Percentiles rank a stretch among this genome's conserved stretches.
These are phyloP conservation scores for Cucumis sativus DNA, from an alignment of 306 rosid genomes.

Conservation along the genomic window DNA sequence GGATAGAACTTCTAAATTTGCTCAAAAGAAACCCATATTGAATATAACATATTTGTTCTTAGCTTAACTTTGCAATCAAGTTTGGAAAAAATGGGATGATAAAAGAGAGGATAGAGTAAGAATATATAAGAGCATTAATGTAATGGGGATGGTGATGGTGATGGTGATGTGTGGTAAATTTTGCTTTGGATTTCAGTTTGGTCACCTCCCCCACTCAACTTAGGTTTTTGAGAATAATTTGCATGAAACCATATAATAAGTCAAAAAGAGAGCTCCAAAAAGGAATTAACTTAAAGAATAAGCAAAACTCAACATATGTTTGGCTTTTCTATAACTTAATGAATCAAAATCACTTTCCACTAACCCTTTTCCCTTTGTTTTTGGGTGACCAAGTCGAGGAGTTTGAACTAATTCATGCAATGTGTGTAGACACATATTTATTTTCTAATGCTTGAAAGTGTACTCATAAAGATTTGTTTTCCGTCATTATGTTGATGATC, in stretches of 20 bases:
- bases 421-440: not conserved
- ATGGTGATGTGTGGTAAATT: not conserved
- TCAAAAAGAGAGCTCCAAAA: not conserved
- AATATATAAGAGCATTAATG: not conserved
- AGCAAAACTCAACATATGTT: not conserved
- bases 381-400: not conserved
- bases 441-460: not conserved
- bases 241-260: not conserved
- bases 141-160: not conserved
- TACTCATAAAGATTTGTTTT: not conserved
- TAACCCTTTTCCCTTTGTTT: not conserved
- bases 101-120: not conserved
- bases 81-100: not conserved
- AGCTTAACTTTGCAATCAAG: constrained; percentile 1
- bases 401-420: not conserved
- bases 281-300: not conserved
- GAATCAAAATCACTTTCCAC: not conserved
- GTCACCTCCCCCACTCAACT: not conserved
- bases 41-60: not conserved
- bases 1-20: not conserved
- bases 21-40: not conserved
- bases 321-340: not conserved
- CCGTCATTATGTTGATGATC: not conserved
- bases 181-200: not conserved
- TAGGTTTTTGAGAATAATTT: not conserved